These are phyloP conservation scores for Kodamaea plutei DNA, from an alignment of 1,139 yeast species.

Conservation along the genomic window DNA sequence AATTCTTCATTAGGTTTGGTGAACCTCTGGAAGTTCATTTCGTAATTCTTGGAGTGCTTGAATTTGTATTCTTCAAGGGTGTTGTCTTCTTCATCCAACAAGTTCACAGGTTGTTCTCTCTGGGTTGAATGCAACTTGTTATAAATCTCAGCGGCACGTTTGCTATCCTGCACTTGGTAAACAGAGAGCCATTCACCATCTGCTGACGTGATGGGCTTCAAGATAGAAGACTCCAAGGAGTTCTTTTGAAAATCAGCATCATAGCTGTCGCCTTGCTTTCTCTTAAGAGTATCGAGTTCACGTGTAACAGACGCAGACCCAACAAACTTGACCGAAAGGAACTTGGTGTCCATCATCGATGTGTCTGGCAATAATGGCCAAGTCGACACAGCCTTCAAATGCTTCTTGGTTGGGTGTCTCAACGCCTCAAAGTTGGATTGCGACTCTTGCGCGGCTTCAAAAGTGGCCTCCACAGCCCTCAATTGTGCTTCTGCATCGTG, in stretches of 20 bases:
- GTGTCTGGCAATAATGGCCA: slow-evolving; percentile 90
- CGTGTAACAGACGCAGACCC: slow-evolving; percentile 70
- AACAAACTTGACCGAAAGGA: slow-evolving; percentile 64
- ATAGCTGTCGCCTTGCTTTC: slow-evolving; percentile 34
- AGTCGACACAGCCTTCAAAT: slow-evolving; percentile 67
- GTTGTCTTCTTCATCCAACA: slow-evolving; percentile 38
- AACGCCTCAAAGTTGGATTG: slow-evolving; percentile 41
- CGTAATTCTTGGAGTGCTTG: slow-evolving; percentile 73
- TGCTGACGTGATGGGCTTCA: slow-evolving; percentile 69
- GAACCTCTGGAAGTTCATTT: slow-evolving; percentile 57
- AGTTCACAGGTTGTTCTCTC: slow-evolving; percentile 43
- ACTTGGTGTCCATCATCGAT: slow-evolving; percentile 77
- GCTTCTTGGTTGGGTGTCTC: slow-evolving; percentile 74
- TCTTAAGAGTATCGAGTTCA: slow-evolving; percentile 31
- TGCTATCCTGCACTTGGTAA: slow-evolving; percentile 39
- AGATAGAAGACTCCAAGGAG: slow-evolving; percentile 59
- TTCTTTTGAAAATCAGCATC: slow-evolving; percentile 40
- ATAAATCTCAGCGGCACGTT: slow-evolving; percentile 30
- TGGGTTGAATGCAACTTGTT: slow-evolving; percentile 49
- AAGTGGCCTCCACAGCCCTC: slow-evolving; percentile 69
- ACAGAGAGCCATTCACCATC: slow-evolving; percentile 83
- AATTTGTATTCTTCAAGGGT: slow-evolving; percentile 44
- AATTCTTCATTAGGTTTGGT: slow-evolving; percentile 44
- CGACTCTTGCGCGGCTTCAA: slow-evolving; percentile 55
- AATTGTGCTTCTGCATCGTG: slow-evolving; percentile 64